Base-by-base conservation (phyloP, 352 stramenopile species). In the Globisporangium middletonii region DNA sequence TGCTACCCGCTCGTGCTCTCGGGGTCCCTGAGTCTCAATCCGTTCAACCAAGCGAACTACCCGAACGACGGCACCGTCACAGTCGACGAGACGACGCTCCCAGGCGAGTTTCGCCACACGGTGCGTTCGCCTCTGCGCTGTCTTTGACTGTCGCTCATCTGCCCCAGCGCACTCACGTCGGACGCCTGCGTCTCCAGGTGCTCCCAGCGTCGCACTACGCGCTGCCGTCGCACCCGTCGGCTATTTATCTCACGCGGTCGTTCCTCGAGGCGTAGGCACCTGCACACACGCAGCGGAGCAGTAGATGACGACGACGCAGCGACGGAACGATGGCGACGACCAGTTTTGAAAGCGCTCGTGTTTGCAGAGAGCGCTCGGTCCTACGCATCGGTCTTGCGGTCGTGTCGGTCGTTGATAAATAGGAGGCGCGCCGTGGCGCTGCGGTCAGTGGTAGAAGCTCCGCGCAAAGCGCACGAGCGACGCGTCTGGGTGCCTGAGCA, bases 41-140 rank as follows among this genome's bases (percentile, higher is more conserved):
- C 81, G 27, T 88, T 88, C 58, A 88, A 86, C 42, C 78, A 88
- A 65, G 71, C 73, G 35, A 81, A 86, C 47, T 88, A 89, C 53
- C 81, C 78, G 11, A 88, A 86, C 46, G 81, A 91, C 44, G 81
- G 81, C 9, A 59, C 83, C 2, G 59, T 91, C 18, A 85, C 75
- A 67, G 53, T 89, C 26, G 73, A 88, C 23, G 81, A 89, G 60
- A 91, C 81, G 4, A 52, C 57, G 28, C 55, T 91, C 18, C 81
- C 81, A 8, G 81, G 81, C 23, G 73, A 91, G 50, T 88, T 85
- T 62, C 78, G 75, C n/a, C 78, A 91, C 30, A 53, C 73, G 60
- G 81, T 91, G 8, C 47, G 15, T 38, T 28, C 30, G 18, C 15
- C 19, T 0, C 19, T 51, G 4, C 8, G 11, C 30, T 43, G 27